Evolutionary conservation across 805 yeast genomes (phyloP), one percentile per base, ranked within the genome.

Genomic region (Tetrapisispora nanseiensis): DNA sequence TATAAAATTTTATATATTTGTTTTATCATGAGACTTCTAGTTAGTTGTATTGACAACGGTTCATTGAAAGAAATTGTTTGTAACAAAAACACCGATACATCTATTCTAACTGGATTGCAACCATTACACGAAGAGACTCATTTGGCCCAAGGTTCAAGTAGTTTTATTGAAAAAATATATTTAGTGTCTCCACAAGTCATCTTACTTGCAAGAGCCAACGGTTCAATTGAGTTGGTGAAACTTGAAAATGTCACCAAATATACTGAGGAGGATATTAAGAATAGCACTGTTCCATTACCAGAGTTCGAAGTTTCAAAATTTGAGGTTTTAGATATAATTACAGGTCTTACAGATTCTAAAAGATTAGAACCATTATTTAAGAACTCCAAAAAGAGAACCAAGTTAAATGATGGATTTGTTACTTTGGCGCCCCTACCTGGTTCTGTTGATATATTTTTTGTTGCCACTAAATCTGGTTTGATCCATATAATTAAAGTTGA

Each of bases 61-160:
- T 68, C 75, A 6, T 50, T 80, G 41, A 82, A 81, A 51, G 86
- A 80, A 55, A 65, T 85, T 8, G 54, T 70, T 5, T 86, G 86
- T 51, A 57, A 65, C 16, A 65, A 71, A 40, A 90, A 89, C 0
- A 80, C 90, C 0, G 94, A 89, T 54, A 86, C 95, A 3, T 82
- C 95, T 6, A 67, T 70, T 33, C 78, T 80, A 54, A 73, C 74
- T 27, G 81, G 82, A 0, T 61, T 66, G 11, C 84, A 80, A 55
- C 94, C 95, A 0, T 70, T 67, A 39, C 63, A 74, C 18, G 67
- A 80, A 11, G 68, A 64, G 35, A 64, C 71, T 20, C 67, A 69
- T 40, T 62, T 70, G 37, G 56, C 61, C 6, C 61, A 67, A 37
- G 76, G 75, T 4, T 51, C 69, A 4, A 58, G 55, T 32, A 62